Conservation (phyloP, 2,329 filamentous ascomycete genomes). For the Penicillium decumbens region DNA sequence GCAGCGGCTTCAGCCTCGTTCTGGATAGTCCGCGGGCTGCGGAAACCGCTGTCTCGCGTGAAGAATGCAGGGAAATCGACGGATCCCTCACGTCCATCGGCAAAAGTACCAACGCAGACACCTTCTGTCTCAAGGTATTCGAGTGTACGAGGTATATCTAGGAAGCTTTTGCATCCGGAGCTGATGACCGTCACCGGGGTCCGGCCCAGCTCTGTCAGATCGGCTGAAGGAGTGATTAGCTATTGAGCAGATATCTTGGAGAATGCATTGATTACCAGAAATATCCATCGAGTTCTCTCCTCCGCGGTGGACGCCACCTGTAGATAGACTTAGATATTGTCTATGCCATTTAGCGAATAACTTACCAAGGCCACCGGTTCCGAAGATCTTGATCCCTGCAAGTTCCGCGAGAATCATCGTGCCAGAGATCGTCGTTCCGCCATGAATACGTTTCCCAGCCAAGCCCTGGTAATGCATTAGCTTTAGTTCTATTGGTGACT, state of each 20-base stretch:
- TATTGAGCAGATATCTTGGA: conserved; percentile 1
- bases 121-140: conserved; percentile 69
- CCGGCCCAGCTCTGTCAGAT: conserved; percentile 86
- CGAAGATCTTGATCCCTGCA: conserved; percentile 87
- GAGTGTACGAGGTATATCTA: conserved; percentile 84
- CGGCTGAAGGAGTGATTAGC: conserved; percentile 50
- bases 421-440: conserved; percentile 87
- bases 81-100: conserved; percentile 66
- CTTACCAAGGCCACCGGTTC: conserved; percentile 76
- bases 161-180: conserved; percentile 91
- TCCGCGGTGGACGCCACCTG: conserved; percentile 81
- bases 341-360: not conserved
- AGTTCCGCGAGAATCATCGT: conserved; percentile 86
- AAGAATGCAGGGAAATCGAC: conserved; percentile 93
- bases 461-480: conserved; percentile 49
- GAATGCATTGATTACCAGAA: conserved; percentile 48
- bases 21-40: conserved; percentile 69
- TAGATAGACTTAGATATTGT: conserved; percentile 12
- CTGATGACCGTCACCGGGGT: conserved; percentile 84
- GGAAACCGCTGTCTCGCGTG: conserved; percentile 77
- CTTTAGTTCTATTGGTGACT: not conserved
- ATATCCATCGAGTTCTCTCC: conserved; percentile 85
- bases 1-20: conserved; percentile 78
- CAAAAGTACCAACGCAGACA: conserved; percentile 83
- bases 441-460: conserved; percentile 65